These are phyloP conservation scores for Plasmodium gallinaceum DNA, from an alignment of 169 alveolate genomes.

Conservation along the genomic window DNA sequence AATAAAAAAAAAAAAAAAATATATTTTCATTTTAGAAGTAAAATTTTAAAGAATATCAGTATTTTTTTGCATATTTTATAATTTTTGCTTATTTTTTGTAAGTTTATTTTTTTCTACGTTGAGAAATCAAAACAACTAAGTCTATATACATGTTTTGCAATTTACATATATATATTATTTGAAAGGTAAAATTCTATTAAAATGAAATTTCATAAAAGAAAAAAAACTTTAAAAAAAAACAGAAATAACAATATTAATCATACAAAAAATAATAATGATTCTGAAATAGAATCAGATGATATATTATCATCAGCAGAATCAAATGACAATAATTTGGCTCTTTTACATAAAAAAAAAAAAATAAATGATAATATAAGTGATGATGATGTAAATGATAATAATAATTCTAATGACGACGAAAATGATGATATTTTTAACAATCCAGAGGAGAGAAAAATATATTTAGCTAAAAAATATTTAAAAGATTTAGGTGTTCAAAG, in stretches of 20 bases:
- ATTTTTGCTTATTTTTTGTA: no score
- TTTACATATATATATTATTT: no score
- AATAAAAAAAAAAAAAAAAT: no score
- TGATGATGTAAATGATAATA: constrained; percentile 13
- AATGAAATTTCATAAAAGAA: constrained; percentile 70
- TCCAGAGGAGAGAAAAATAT: constrained; percentile 73
- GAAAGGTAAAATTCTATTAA: neutral
- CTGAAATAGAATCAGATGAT: constrained; percentile 70
- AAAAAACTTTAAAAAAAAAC: constrained; percentile 17
- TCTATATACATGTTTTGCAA: no score
- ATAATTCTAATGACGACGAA: constrained; percentile 19
- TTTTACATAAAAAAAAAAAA: constrained; percentile 23
- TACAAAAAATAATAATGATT: constrained; percentile 14
- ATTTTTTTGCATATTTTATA: no score
- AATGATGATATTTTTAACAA: constrained; percentile 35
- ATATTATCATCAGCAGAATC: constrained; percentile 44
- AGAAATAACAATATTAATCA: constrained; percentile 7
- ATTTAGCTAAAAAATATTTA: constrained; percentile 67
- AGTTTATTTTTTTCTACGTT: no score
- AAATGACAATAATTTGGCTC: constrained; percentile 3
- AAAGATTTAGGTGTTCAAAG: constrained; percentile 64
- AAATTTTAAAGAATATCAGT: no score
- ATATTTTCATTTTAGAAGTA: no score
- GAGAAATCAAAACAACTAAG: no score
- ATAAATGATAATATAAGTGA: constrained; percentile 2